Percentiles rank a stretch among this genome's conserved stretches.
Conservation (phyloP, 371 early-diverging fungal genomes). For the Dichotomocladium elegans region DNA sequence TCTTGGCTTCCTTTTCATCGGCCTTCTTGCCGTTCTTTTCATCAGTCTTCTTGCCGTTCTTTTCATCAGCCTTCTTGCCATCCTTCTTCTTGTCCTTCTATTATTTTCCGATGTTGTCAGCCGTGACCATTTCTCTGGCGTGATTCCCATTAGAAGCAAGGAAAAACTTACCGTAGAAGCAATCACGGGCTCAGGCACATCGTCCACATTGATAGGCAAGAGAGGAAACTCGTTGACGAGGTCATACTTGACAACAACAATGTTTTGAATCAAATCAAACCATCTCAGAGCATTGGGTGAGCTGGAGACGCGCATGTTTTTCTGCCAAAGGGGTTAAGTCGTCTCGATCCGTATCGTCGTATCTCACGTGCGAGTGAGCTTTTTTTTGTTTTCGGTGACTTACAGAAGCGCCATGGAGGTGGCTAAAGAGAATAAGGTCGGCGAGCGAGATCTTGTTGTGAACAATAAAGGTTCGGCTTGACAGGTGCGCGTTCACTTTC, state of each 20-base stretch:
- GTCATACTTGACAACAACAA: constrained; percentile 35
- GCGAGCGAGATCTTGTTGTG: constrained; percentile 62
- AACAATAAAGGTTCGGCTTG: constrained; percentile 60
- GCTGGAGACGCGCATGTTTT: constrained; percentile 37
- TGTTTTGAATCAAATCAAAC: constrained; percentile 77
- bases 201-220: constrained; percentile 57
- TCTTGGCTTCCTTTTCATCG: constrained; percentile 46
- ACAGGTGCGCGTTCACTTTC: constrained; percentile 65
- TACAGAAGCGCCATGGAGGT: constrained; percentile 60
- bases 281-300: constrained; percentile 64
- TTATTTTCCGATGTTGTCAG: not conserved
- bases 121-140: not conserved
- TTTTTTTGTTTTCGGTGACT: constrained; percentile 22
- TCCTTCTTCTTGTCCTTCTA: constrained; percentile 21
- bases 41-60: constrained; percentile 20
- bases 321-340: too few relatives aligned
- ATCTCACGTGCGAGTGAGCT: constrained; percentile 1
- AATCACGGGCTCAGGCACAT: constrained; percentile 41
- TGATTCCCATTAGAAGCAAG: not conserved
- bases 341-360: too few relatives aligned
- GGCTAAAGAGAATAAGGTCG: constrained; percentile 70
- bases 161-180: constrained; percentile 39
- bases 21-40: constrained; percentile 25
- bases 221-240: constrained; percentile 49
- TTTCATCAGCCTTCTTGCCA: constrained; percentile 30